These are phyloP conservation scores for Trichoderma aggressivum DNA, from an alignment of 2,329 filamentous ascomycete genomes.

Conservation along the genomic window DNA sequence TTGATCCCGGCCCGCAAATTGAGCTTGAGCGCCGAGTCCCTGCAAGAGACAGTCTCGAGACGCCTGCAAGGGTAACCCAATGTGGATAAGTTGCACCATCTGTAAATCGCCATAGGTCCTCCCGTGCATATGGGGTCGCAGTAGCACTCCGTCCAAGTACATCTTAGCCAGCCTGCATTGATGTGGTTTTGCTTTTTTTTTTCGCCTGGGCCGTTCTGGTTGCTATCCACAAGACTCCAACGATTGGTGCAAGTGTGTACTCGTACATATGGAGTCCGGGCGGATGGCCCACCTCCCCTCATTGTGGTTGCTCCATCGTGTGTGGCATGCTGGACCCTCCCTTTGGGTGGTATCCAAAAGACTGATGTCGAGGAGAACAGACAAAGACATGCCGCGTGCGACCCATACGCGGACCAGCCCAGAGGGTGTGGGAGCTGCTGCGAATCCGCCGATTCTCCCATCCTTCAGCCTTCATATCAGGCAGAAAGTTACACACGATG, in stretches of 20 bases:
- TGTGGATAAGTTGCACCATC: neutral
- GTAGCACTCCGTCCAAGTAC: neutral
- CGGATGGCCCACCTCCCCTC: neutral
- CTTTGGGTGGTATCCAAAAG: neutral
- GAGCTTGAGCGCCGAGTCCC: neutral
- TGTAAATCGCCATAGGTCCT: neutral
- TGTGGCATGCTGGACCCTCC: neutral
- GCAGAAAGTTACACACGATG: neutral
- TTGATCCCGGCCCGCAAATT: neutral
- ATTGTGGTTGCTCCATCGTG: neutral
- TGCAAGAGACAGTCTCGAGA: neutral
- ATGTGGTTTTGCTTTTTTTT: neutral
- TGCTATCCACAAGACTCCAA: neutral
- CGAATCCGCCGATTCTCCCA: neutral
- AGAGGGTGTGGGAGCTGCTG: neutral
- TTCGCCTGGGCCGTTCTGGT: neutral
- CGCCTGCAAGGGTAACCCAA: conserved; percentile 1
- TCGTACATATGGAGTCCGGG: neutral
- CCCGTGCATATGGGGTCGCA: conserved; percentile 1
- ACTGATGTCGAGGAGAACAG: neutral
- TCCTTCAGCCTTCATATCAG: neutral
- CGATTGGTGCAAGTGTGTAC: neutral
- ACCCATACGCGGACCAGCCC: neutral
- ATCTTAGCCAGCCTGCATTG: neutral
- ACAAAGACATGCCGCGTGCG: neutral